Base-by-base conservation (phyloP, 331 rosid genomes). In the Saraca asoca region DNA sequence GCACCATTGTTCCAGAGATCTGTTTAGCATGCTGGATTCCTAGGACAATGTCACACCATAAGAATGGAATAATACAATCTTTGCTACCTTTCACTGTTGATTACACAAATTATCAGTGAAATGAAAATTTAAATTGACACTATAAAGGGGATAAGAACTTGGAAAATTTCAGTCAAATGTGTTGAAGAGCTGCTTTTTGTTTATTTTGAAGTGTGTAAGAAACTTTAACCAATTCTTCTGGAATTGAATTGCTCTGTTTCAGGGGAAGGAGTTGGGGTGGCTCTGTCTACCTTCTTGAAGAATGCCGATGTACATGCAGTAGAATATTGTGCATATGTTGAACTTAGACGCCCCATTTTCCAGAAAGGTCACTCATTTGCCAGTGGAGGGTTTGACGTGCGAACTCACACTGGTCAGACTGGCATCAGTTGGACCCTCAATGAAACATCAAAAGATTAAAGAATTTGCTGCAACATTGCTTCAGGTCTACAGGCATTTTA, bases 241-340 rank as follows among this genome's bases (percentile, higher is more conserved):
- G 69, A 42, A 49, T 12, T 58, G 41, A 61, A 15, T 52, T 58
- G 18, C 7, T 56, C 42, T 57, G 55, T 38, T 71, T 79, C 71
- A 93, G 97, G 95, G 17, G 97, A 93, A 81, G 98, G 87, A 61
- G 82, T 86, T 43, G 79, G 70, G 7, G 85, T 85, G 62, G 85
- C 97, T 6, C 68, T 86, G 43, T 64, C 90, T 64, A 44, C 78
- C 0, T 81, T 82, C 68, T 52, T 15, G 78, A 73, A 87, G 51
- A 80, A 77, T 8, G 75, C 73, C n/a, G 54, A 51, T 1, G 86
- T 82, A 11, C 76, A 80, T 51, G 51, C 73, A 55, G 83, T 79
- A 31, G 70, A 86, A 16, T 93, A 90, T 49, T 93, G 98, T 69
- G 91, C 86, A 13, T 83, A 84, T 80, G 82, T 82, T 16, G 74